Evolutionary conservation across 345 rosid species (phyloP).

Genomic region (Reutealis trisperma): DNA sequence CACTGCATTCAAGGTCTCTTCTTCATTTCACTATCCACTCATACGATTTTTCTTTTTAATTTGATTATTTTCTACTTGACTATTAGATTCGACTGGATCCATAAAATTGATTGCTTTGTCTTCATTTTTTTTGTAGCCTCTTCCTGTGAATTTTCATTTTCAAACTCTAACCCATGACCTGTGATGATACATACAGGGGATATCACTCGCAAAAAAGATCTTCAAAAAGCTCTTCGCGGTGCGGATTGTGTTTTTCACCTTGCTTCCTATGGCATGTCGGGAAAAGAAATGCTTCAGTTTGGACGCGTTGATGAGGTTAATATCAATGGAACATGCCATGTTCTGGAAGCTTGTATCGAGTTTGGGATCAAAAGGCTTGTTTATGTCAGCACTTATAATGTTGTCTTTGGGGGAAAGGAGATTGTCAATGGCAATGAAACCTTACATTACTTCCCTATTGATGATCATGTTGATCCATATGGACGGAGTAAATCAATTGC

Average conservation of each 20-base stretch:
- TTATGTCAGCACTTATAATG: conserved; percentile 88
- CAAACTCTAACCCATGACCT: background rate
- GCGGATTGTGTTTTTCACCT: conserved; percentile 83
- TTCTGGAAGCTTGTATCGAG: conserved; percentile 68
- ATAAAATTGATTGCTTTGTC: background rate
- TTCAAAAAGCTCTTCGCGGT: conserved; percentile 62
- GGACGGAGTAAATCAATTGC: conserved; percentile 79
- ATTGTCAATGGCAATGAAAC: conserved; percentile 75
- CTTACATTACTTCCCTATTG: conserved; percentile 77
- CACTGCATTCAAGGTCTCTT: conserved; percentile 62
- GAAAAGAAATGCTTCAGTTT: conserved; percentile 89
- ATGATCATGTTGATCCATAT: conserved; percentile 72
- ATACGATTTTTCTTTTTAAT: background rate
- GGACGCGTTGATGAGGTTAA: conserved; percentile 83
- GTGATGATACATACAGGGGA: conserved; percentile 46
- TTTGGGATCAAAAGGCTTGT: conserved; percentile 68
- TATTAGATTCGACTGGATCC: background rate
- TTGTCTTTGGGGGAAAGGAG: conserved; percentile 88
- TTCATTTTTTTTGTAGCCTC: background rate
- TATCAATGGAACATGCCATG: conserved; percentile 75
- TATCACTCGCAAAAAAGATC: conserved; percentile 54
- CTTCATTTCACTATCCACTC: too few species aligned
- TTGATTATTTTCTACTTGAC: background rate
- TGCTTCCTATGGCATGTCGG: conserved; percentile 92
- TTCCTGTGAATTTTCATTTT: too few species aligned